Evolutionary conservation across 1,284 basidiomycete species (phyloP).

Genomic region (Puccinia coronata): DNA sequence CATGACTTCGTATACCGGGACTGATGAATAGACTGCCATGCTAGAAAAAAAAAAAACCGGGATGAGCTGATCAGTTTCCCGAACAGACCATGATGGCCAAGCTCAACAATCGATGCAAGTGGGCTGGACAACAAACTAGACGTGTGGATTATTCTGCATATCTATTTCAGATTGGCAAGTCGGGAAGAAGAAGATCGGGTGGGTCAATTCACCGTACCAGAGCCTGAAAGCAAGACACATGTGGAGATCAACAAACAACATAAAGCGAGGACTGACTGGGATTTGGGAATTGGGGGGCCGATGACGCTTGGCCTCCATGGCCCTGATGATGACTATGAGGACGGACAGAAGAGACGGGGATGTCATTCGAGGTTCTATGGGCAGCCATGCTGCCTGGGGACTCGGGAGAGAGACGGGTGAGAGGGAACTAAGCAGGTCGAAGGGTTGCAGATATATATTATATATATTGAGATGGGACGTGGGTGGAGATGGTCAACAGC

Average conservation of each 20-base stretch:
- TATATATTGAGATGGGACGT: too few relatives aligned
- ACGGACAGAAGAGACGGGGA: slow-evolving; percentile 29
- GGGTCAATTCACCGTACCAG: neutral
- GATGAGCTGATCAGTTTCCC: neutral
- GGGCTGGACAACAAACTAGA: slow-evolving; percentile 37
- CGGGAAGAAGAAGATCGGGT: neutral
- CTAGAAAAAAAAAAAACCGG: neutral
- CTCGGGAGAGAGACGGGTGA: neutral
- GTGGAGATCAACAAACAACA: neutral
- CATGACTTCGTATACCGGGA: slow-evolving; percentile 62
- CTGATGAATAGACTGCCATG: slow-evolving; percentile 60
- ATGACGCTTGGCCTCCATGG: neutral
- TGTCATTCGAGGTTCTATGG: neutral
- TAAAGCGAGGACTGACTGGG: slow-evolving; percentile 38
- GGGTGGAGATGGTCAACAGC: neutral
- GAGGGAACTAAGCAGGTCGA: neutral
- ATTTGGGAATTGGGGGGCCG: slow-evolving; percentile 12
- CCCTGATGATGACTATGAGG: neutral
- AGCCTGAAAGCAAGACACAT: neutral
- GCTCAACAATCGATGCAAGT: neutral
- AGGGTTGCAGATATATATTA: too few relatives aligned
- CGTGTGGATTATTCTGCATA: slow-evolving; percentile 44
- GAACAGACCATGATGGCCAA: neutral
- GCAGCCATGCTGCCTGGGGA: slow-evolving; percentile 12
- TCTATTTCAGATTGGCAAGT: slow-evolving; percentile 28